phyloP scores from a whole-genome alignment of 441 rosid genomes.

The Kokia cookei region DNA sequence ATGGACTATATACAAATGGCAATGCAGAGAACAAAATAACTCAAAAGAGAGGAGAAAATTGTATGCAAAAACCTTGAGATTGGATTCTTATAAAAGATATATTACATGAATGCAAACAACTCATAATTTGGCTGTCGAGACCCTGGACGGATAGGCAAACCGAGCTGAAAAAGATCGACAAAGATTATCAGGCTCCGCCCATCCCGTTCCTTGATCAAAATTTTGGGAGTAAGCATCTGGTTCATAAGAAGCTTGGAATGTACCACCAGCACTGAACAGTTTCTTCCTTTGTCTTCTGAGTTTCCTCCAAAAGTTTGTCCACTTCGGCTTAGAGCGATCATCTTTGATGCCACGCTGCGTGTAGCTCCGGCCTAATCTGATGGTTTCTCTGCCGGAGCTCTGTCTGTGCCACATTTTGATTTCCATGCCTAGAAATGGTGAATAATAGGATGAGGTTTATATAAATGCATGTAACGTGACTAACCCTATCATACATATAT shows the following conservation, averaged over 20 bases:
- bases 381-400: constrained; percentile 13
- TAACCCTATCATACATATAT: neutral
- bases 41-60: neutral
- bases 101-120: constrained; percentile 7
- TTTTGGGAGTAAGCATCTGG: constrained; percentile 39
- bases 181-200: constrained; percentile 38
- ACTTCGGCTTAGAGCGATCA: neutral
- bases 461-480: neutral
- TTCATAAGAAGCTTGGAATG: constrained; percentile 30
- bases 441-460: neutral
- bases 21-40: neutral
- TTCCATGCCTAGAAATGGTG: constrained; percentile 12
- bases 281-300: constrained; percentile 26
- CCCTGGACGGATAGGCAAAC: constrained; percentile 37
- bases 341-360: neutral
- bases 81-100: neutral
- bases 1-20: neutral
- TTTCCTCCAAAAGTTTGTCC: constrained; percentile 36
- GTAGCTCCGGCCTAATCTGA: constrained; percentile 17
- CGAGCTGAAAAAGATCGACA: constrained; percentile 48
- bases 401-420: constrained; percentile 12
- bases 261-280: constrained; percentile 6
- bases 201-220: constrained; percentile 41
- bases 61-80: neutral
- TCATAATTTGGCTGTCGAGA: neutral